Percentiles rank a stretch among this genome's conserved stretches.
These are phyloP conservation scores for Lachnellula willkommii DNA, from an alignment of 2,329 filamentous ascomycete genomes.

Conservation along the genomic window DNA sequence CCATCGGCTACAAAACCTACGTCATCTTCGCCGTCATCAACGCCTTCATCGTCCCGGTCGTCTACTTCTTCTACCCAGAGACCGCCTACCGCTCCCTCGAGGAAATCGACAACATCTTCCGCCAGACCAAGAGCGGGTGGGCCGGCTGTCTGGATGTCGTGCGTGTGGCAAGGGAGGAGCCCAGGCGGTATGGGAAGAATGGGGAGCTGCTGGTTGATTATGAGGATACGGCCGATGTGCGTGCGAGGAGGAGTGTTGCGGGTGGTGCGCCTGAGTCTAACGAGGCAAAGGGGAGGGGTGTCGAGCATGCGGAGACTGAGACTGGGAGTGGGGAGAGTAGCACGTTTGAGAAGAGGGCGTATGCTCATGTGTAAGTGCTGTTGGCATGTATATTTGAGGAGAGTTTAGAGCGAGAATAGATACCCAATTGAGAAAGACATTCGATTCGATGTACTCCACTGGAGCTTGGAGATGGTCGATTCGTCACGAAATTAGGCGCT, in stretches of 20 bases:
- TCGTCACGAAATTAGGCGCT: too few species aligned
- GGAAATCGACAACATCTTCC: slow-evolving; percentile 62
- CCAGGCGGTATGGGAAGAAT: slow-evolving; percentile 52
- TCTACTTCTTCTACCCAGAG: slow-evolving; percentile 61
- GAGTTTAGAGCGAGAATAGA: too few species aligned
- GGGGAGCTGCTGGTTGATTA: slow-evolving; percentile 46
- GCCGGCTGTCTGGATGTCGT: slow-evolving; percentile 39
- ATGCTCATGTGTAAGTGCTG: too few species aligned
- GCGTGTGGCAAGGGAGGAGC: slow-evolving; percentile 41
- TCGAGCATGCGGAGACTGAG: slow-evolving; percentile 8
- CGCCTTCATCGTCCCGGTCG: slow-evolving; percentile 29
- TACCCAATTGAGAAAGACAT: too few species aligned
- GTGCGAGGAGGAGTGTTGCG: neutral
- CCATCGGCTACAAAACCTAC: slow-evolving; percentile 56
- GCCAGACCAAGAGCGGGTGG: slow-evolving; percentile 40
- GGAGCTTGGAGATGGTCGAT: too few species aligned
- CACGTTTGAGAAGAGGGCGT: slow-evolving; percentile 5
- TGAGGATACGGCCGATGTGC: slow-evolving; percentile 22
- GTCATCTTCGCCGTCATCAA: slow-evolving; percentile 59
- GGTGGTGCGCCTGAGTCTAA: neutral
- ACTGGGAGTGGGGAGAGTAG: slow-evolving; percentile 1
- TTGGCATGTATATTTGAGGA: too few species aligned
- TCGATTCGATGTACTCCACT: too few species aligned
- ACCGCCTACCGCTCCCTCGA: slow-evolving; percentile 59
- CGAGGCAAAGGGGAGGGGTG: neutral